Conservation (phyloP, 148 eudicot genomes). For the Bassia scoparia region DNA sequence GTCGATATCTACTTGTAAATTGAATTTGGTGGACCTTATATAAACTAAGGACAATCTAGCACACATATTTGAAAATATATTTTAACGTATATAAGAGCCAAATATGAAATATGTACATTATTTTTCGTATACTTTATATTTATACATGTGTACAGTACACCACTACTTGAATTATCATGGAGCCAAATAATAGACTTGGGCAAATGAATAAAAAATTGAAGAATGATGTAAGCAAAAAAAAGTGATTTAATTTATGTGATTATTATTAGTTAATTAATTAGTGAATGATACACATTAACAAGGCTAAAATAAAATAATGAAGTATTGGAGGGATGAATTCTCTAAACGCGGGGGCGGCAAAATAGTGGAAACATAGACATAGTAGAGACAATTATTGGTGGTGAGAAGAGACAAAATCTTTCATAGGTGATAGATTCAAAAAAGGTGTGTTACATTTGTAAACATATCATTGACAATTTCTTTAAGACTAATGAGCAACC, state of each 20-base stretch:
- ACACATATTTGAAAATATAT: too few relatives aligned
- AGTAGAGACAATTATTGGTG: constrained; percentile 18
- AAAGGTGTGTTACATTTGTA: constrained; percentile 2
- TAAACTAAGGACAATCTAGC: too few relatives aligned
- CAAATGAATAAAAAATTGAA: neutral
- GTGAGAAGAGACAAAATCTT: constrained; percentile 16
- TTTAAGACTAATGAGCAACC: neutral
- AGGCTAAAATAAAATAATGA: neutral
- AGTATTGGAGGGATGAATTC: neutral
- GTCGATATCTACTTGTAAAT: too few relatives aligned
- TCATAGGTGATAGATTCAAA: constrained; percentile 5
- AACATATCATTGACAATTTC: constrained; percentile 18
- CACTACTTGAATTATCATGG: neutral
- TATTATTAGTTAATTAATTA: neutral
- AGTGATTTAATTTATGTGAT: neutral
- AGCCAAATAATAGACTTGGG: neutral
- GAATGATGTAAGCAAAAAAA: constrained; percentile 4
- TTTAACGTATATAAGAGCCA: too few relatives aligned
- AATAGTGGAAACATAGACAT: neutral
- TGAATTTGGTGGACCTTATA: too few relatives aligned
- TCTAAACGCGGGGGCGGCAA: constrained; percentile 13
- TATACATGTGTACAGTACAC: too few relatives aligned
- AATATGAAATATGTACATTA: too few relatives aligned
- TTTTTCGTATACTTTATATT: too few relatives aligned
- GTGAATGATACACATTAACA: neutral